A percentile compares a stretch with the other conserved stretches of the same genome.
Conservation (phyloP, 2,329 filamentous ascomycete genomes). For the Sclerotinia sclerotiorum region DNA sequence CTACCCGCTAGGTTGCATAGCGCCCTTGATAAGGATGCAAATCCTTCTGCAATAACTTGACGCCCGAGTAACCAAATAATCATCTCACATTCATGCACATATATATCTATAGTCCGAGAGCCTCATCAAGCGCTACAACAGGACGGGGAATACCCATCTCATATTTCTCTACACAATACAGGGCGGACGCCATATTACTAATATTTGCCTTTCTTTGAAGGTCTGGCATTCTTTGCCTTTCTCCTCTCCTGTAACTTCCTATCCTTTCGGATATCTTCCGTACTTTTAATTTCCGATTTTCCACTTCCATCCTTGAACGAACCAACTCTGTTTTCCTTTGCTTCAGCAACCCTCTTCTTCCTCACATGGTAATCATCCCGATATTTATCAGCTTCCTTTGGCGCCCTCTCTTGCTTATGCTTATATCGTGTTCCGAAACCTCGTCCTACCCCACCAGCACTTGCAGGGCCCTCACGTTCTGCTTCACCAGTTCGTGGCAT, state of each 20-base stretch:
- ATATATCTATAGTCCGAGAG: neutral
- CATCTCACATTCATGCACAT: neutral
- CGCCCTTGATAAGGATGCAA: neutral
- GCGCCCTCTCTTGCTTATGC: slow-evolving; percentile 83
- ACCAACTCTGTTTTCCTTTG: slow-evolving; percentile 79
- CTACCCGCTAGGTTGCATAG: neutral
- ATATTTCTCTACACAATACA: slow-evolving; percentile 27
- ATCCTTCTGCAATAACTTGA: neutral
- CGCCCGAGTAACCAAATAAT: neutral
- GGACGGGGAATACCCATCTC: slow-evolving; percentile 1
- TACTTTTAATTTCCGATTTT: slow-evolving; percentile 76
- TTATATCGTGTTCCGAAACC: slow-evolving; percentile 64
- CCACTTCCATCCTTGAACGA: slow-evolving; percentile 71
- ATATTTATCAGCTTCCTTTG: slow-evolving; percentile 90
- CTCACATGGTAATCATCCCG: slow-evolving; percentile 86
- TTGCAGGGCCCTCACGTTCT: slow-evolving; percentile 53
- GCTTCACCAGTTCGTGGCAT: slow-evolving; percentile 80
- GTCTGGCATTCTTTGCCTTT: slow-evolving; percentile 85
- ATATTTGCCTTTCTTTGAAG: slow-evolving; percentile 56
- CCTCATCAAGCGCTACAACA: neutral
- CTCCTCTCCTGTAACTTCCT: slow-evolving; percentile 74
- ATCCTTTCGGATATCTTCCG: slow-evolving; percentile 81
- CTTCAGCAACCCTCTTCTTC: slow-evolving; percentile 86
- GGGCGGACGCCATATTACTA: slow-evolving; percentile 10
- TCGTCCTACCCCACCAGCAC: slow-evolving; percentile 40